phyloP scores from a whole-genome alignment of 2,329 filamentous ascomycete genomes.

The Colletotrichum sojae region DNA sequence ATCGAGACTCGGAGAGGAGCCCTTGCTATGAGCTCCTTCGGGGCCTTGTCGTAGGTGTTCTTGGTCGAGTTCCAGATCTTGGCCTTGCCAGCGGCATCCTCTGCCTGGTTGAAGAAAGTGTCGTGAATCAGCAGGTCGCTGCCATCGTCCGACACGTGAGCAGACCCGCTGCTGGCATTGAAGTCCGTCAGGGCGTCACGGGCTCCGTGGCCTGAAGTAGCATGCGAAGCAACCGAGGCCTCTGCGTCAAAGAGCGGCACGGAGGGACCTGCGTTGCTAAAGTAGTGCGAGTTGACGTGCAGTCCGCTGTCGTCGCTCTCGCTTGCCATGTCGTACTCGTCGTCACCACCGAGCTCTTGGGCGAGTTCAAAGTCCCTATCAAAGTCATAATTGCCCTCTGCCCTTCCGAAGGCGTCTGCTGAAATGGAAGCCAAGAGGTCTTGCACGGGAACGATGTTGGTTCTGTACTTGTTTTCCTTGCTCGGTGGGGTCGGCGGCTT shows the following conservation, averaged over 20 bases:
- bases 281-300: slow-evolving; percentile 62
- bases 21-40: slow-evolving; percentile 70
- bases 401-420: slow-evolving; percentile 81
- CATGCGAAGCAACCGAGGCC: slow-evolving; percentile 54
- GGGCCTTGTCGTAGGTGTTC: slow-evolving; percentile 80
- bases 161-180: slow-evolving; percentile 50
- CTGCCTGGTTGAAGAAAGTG: slow-evolving; percentile 79
- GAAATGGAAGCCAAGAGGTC: slow-evolving; percentile 93
- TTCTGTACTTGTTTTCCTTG: slow-evolving; percentile 87
- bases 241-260: slow-evolving; percentile 65
- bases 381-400: slow-evolving; percentile 73
- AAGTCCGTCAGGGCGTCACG: slow-evolving; percentile 61
- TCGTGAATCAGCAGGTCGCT: slow-evolving; percentile 81
- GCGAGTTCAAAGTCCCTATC: slow-evolving; percentile 74
- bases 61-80: slow-evolving; percentile 85
- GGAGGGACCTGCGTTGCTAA: slow-evolving; percentile 57
- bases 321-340: slow-evolving; percentile 48
- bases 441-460: slow-evolving; percentile 86
- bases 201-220: slow-evolving; percentile 58
- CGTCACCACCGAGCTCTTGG: slow-evolving; percentile 61
- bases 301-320: slow-evolving; percentile 54
- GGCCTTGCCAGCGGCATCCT: slow-evolving; percentile 74
- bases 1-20: slow-evolving; percentile 85
- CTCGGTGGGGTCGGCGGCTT: slow-evolving; percentile 87
- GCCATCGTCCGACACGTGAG: slow-evolving; percentile 64